Evolutionary conservation across 441 rosid genomes (phyloP).

Genomic region (Populus tomentosa): DNA sequence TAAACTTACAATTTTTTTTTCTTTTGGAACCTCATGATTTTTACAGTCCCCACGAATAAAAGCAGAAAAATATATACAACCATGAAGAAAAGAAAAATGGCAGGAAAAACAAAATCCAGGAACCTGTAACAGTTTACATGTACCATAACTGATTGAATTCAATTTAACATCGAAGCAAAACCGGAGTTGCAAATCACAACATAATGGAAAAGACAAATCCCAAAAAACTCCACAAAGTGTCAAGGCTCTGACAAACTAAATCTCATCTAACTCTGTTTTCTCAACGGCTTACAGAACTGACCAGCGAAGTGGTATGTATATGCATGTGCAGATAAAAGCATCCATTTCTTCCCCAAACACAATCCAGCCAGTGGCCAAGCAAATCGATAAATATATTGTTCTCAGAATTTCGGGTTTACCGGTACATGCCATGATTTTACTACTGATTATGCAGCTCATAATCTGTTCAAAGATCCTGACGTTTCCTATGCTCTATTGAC

Average conservation of each 20-base stretch:
- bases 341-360: not conserved
- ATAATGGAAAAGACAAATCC: not conserved
- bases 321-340: not conserved
- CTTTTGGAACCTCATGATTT: not conserved
- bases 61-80: not conserved
- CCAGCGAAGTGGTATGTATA: not conserved
- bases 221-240: not conserved
- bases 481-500: not conserved
- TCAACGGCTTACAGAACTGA: not conserved
- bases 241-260: not conserved
- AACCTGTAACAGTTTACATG: not conserved
- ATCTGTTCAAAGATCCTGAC: not conserved
- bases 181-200: not conserved
- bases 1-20: not conserved
- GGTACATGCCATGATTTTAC: no score
- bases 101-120: not conserved
- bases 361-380: no score
- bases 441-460: not conserved
- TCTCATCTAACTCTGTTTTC: no score
- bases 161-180: not conserved
- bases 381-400: no score
- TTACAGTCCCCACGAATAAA: not conserved
- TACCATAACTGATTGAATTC: no score
- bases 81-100: no score
- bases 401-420: no score